Base-by-base conservation (phyloP, 306 rosid genomes). In the Astragalus glycyphyllos region DNA sequence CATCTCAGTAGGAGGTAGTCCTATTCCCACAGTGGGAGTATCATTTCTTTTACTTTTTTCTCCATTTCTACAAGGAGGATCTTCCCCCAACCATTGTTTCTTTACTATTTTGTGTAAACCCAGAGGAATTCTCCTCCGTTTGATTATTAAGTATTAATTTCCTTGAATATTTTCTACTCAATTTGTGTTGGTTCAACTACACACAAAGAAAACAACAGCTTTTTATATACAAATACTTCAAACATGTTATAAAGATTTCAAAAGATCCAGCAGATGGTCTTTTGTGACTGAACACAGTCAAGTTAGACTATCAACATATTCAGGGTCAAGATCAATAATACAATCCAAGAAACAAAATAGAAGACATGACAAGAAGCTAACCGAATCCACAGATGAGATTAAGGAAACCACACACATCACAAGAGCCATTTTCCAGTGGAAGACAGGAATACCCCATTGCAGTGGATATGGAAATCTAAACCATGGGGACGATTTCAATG, bases 381-480 rank as follows among this genome's bases (percentile, higher is more conserved):
- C 99, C 89, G 97, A 95, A 84, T 95, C 99, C 68, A 91, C 97
- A 5, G 99, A 91, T 67, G 99, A 80, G 62, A 95, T 89, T 60
- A 95, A 40, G 48, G 99, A 91, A 72, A 89, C 99, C 77, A 85
- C 96, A 48, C 96, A 95, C 99, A 91, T 95, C 65, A 95, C 86
- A 76, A 95, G 82, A 71, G 96, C 91, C 94, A 85, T 86, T 86
- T 91, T 91, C 99, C 99, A 95, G 73, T 84, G 85, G 83, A 95
- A 91, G 79, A 89, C 92, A 17, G 99, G 99, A 65, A 97, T 91
- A 71, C 99, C 99, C 97, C 99, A 95, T 70, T 95, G 99, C 65
- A 95, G 71, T 4, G 99, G 99, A 79, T 95, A 95, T 11, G 99
- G 99, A 85, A 95, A 95, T 78, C 95, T 87, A 83, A 95, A 89